phyloP scores from a whole-genome alignment of 139 green algal species.

The Mesostigma viride region DNA sequence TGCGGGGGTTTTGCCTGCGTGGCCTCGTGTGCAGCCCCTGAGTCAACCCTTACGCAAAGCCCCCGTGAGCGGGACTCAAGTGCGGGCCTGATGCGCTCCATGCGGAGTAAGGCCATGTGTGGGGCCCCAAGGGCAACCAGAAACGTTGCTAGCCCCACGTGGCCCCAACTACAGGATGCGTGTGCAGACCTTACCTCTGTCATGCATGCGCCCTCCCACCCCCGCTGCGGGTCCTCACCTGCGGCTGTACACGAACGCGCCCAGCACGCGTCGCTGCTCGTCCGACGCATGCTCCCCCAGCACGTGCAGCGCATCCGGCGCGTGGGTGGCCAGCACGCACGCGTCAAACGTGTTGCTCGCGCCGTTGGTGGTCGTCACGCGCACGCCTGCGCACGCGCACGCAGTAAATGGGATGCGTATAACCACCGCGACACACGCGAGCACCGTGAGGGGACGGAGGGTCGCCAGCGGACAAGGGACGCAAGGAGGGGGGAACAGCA shows the following conservation, averaged over 20 bases:
- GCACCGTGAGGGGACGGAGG: not conserved
- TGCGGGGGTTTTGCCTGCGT: too few relatives aligned
- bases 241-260: constrained; percentile 17
- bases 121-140: too few relatives aligned
- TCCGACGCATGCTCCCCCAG: constrained; percentile 43
- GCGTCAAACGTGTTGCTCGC: constrained; percentile 53
- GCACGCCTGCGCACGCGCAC: constrained; percentile 7
- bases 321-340: constrained; percentile 76
- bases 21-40: too few relatives aligned
- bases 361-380: constrained; percentile 2
- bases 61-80: too few relatives aligned
- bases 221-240: constrained; percentile 13
- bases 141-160: too few relatives aligned
- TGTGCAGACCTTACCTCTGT: too few relatives aligned
- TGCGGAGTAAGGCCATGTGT: too few relatives aligned
- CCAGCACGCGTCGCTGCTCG: constrained; percentile 54
- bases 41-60: too few relatives aligned
- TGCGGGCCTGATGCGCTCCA: too few relatives aligned
- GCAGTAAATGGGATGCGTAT: too few relatives aligned
- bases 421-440: not conserved
- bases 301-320: constrained; percentile 56
- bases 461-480: not conserved
- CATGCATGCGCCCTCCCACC: too few relatives aligned
- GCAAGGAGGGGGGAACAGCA: not conserved
- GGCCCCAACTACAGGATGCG: too few relatives aligned